Evolutionary conservation across 2,329 filamentous ascomycete species (phyloP).

Genomic region (Orbilia brochopaga): DNA sequence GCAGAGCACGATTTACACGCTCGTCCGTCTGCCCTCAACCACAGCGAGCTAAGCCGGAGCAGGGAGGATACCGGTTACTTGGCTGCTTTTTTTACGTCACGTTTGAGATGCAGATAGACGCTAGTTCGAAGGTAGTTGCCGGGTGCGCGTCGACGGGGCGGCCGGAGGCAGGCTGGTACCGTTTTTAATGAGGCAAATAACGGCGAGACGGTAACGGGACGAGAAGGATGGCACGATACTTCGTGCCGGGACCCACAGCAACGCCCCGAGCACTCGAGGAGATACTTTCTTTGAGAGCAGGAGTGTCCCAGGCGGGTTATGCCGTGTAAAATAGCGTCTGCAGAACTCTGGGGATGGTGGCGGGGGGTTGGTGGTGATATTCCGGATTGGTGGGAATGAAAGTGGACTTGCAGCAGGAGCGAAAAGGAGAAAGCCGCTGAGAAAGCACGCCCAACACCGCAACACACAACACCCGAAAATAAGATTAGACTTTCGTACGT

Average conservation of each 20-base stretch:
- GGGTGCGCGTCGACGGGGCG: neutral
- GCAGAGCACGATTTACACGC: neutral
- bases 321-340: neutral
- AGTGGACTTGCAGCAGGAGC: conserved; percentile 3
- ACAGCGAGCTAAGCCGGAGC: conserved; percentile 2
- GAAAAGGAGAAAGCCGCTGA: neutral
- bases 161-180: neutral
- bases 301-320: neutral
- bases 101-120: neutral
- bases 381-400: neutral
- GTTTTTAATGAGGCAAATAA: conserved; percentile 6
- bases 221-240: neutral
- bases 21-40: neutral
- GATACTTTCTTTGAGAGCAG: neutral
- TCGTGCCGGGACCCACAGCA: neutral
- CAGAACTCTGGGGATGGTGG: neutral
- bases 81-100: neutral
- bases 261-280: neutral
- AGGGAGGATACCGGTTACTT: neutral
- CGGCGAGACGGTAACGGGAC: neutral
- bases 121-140: neutral
- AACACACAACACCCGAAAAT: conserved; percentile 2
- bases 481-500: too few relatives aligned
- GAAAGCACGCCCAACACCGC: neutral
- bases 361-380: conserved; percentile 1